A percentile compares a stretch with the other conserved stretches of the same genome.
phyloP scores from a whole-genome alignment of 2,329 filamentous ascomycete genomes.

The Westerdykella sp. region DNA sequence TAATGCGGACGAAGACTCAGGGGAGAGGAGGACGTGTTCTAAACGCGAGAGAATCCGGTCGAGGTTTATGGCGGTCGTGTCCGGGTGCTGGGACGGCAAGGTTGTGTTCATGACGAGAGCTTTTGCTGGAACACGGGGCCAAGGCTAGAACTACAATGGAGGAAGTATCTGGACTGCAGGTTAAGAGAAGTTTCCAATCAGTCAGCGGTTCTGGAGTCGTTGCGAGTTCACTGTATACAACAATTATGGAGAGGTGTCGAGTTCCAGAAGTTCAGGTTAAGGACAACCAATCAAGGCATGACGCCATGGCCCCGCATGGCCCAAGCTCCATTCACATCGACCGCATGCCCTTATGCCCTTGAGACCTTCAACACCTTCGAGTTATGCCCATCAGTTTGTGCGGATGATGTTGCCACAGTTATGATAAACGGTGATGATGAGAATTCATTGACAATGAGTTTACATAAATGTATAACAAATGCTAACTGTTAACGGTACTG shows the following conservation, averaged over 20 bases:
- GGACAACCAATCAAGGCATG: conserved; percentile 7
- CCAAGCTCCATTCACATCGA: conserved; percentile 7
- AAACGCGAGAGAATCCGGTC: conserved; percentile 60
- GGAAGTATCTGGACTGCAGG: no score
- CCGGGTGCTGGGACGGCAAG: conserved; percentile 19
- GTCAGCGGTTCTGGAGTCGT: not conserved
- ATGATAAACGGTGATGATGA: no score
- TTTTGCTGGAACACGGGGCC: no score
- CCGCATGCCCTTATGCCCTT: not conserved
- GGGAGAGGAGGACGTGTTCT: conserved; percentile 58
- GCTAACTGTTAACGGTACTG: no score
- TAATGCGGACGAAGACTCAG: conserved; percentile 54
- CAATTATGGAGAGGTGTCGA: not conserved
- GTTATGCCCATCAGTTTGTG: no score
- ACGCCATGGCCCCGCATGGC: conserved; percentile 8
- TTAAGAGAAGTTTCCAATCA: no score
- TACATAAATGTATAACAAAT: no score
- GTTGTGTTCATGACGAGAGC: no score
- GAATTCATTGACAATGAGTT: no score
- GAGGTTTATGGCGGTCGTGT: conserved; percentile 45
- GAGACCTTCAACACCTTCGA: not conserved
- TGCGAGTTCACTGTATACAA: not conserved
- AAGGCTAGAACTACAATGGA: no score
- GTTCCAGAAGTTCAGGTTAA: not conserved
- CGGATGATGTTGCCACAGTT: no score